Percentiles rank a stretch among this genome's conserved stretches.
Conservation (phyloP, 176 grass and related monocot genomes). For the Oryza rufipogon region DNA sequence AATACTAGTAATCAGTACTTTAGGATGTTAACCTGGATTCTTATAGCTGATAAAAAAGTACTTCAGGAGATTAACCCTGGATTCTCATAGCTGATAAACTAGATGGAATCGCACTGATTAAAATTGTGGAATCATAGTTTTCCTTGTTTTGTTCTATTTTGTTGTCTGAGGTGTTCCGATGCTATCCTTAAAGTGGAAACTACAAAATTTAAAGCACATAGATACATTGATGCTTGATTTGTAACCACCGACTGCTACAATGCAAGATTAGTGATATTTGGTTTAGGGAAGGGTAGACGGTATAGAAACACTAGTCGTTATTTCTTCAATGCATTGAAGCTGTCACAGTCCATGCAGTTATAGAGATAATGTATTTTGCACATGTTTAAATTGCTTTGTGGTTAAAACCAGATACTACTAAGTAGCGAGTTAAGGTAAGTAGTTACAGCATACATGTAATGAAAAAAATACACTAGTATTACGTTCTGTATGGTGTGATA, state of each 20-base stretch:
- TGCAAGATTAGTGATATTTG: conserved; percentile 12
- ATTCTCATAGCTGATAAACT: conserved; percentile 12
- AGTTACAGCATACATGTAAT: not conserved
- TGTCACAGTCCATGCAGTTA: conserved; percentile 1
- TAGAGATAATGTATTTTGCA: not conserved
- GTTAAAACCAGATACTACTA: not conserved
- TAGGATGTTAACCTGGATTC: not conserved
- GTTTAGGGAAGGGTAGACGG: not conserved
- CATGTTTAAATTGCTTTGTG: not conserved
- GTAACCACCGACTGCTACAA: not conserved
- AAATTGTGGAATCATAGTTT: not conserved
- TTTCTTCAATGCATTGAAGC: conserved; percentile 12
- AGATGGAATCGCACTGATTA: not conserved
- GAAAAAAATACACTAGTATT: not conserved
- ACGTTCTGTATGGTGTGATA: not conserved
- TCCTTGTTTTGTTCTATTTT: not conserved
- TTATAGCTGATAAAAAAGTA: conserved; percentile 11
- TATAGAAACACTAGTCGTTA: not conserved
- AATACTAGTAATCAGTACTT: not conserved
- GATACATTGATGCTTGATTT: not conserved
- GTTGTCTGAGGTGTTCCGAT: conserved; percentile 1
- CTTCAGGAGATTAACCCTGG: not conserved
- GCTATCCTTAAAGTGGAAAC: not conserved
- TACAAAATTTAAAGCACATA: conserved; percentile 10
- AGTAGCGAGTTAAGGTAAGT: not conserved